These are phyloP conservation scores for Bauhinia variegata DNA, from an alignment of 306 rosid species.

Conservation along the genomic window DNA sequence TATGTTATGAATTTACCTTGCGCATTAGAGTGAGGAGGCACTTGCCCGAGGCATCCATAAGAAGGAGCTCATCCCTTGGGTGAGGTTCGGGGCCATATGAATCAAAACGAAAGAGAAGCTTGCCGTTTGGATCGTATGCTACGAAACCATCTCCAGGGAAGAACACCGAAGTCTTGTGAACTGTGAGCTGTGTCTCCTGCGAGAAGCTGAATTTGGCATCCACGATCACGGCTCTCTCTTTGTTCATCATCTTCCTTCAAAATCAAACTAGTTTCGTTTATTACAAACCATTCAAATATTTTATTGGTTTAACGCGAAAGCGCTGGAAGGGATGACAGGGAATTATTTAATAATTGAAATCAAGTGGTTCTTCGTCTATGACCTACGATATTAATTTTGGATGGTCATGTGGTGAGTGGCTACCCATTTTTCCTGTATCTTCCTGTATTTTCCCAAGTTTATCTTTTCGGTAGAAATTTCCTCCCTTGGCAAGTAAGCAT, in stretches of 20 bases:
- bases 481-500: too few relatives aligned
- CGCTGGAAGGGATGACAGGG: too few relatives aligned
- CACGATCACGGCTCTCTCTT: conserved; percentile 8
- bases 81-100: conserved; percentile 33
- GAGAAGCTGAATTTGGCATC: conserved; percentile 32
- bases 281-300: too few relatives aligned
- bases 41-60: conserved; percentile 36
- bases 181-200: conserved; percentile 36
- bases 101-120: conserved; percentile 32
- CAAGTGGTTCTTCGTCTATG: too few relatives aligned
- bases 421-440: too few relatives aligned
- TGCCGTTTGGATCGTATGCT: conserved; percentile 27
- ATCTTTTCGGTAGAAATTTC: too few relatives aligned
- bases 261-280: too few relatives aligned
- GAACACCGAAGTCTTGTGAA: conserved; percentile 42
- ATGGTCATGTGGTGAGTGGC: too few relatives aligned
- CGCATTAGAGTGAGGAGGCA: conserved; percentile 37
- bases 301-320: too few relatives aligned
- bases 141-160: conserved; percentile 42
- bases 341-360: too few relatives aligned
- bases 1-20: conserved; percentile 5
- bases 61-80: conserved; percentile 33
- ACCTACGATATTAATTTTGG: too few relatives aligned
- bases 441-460: too few relatives aligned
- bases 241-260: conserved; percentile 19